Base-by-base conservation (phyloP, 108 stramenopile species). In the Cyclotella baltica region DNA sequence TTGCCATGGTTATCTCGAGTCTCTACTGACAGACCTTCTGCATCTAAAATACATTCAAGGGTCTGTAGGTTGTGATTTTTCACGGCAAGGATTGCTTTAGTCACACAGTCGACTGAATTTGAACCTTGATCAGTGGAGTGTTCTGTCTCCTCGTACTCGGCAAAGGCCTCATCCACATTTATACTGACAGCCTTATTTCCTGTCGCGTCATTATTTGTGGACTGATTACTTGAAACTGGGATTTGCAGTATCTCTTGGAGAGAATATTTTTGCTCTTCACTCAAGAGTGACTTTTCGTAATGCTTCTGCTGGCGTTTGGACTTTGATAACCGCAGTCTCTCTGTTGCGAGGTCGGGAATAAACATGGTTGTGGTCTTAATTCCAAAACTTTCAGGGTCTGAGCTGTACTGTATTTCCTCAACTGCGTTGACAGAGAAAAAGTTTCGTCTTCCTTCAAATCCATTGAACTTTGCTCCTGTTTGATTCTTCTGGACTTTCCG, bases 1-100 rank as follows among this genome's bases (percentile, higher is more conserved):
- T 93, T 88, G 18, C 93, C 95, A 43, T 81, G 70, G 34, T 91
- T 88, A 85, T 96, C 92, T 64, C 89, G 78, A 56, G 89, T 91
- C 66, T 93, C 89, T 43, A 94, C 89, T n/a, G 86, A 77, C 30
- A 94, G 30, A 4, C 68, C 87, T 30, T 80, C 73, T 28, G 73
- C 55, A 62, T 88, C 83, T n/a, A 88, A 65, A 13, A 79, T 56
- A 25, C 65, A 27, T 46, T 88, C 85, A 1, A 88, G 73, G 19
- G 37, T 55, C 47, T 67, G 59, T 66, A 86, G 88, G 63, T 88
- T 83, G 36, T 82, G 70, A 73, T 91, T 89, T 63, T 92, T 86
- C 1, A 86, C 85, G 34, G 84, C 87, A 59, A 89, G 75, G n/a
- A 89, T 77, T 30, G 93, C 78, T 61, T 73, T 82, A 33, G 85